A percentile compares a stretch with the other conserved stretches of the same genome.
Conservation (phyloP, 371 early-diverging fungal genomes). For the Actinomortierella wolfii region DNA sequence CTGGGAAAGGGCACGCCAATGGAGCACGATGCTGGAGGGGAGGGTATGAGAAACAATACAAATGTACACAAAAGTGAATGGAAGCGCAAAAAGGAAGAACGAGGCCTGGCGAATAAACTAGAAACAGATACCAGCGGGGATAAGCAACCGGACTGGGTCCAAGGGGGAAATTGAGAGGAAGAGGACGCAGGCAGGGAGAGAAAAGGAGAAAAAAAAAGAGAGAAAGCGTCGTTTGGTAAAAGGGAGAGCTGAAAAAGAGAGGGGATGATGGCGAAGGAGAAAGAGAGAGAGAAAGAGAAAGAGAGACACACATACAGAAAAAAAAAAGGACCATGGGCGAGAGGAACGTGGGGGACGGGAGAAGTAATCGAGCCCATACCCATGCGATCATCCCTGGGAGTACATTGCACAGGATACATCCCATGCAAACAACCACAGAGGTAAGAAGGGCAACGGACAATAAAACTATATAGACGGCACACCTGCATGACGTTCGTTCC, state of each 20-base stretch:
- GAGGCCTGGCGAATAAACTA: background rate
- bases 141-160: background rate
- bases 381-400: too few species aligned
- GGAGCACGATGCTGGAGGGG: background rate
- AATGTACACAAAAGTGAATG: background rate
- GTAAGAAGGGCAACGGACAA: too few species aligned
- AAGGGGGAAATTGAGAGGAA: background rate
- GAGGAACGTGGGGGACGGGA: background rate
- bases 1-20: too few species aligned
- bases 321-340: background rate
- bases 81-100: background rate
- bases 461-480: too few species aligned
- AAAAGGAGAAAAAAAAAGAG: background rate
- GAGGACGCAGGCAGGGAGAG: background rate
- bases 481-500: too few species aligned
- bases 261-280: background rate
- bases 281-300: conserved; percentile 1
- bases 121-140: background rate
- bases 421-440: too few species aligned
- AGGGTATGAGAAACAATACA: background rate
- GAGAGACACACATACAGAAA: background rate
- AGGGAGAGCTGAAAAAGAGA: background rate
- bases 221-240: too few species aligned
- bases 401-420: too few species aligned
- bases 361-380: too few species aligned